A percentile compares a stretch with the other conserved stretches of the same genome.
Evolutionary conservation across 2,329 filamentous ascomycete species (phyloP).

Genomic region (Colletotrichum gloeosporioides): DNA sequence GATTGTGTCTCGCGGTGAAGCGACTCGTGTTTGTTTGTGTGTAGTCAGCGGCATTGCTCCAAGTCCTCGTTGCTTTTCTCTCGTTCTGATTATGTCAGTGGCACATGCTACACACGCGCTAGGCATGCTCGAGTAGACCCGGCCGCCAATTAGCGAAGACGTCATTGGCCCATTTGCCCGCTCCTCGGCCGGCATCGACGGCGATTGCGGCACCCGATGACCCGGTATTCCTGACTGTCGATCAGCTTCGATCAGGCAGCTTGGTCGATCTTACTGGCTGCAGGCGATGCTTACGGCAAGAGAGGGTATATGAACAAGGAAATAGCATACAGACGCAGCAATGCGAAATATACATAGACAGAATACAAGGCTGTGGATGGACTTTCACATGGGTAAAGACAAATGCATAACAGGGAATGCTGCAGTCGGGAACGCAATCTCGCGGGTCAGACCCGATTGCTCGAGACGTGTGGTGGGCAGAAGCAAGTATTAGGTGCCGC

Average conservation of each 20-base stretch:
- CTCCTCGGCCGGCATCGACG: background rate
- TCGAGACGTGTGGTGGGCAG: background rate
- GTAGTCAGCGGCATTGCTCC: background rate
- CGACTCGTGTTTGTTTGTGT: constrained; percentile 1
- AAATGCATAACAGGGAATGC: background rate
- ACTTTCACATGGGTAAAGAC: background rate
- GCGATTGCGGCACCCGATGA: constrained; percentile 7
- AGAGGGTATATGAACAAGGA: background rate
- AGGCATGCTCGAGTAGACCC: background rate
- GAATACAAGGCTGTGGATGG: background rate
- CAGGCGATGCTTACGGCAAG: background rate
- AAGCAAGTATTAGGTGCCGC: background rate
- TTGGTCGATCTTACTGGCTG: background rate
- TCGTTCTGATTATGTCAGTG: constrained; percentile 2
- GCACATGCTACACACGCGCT: constrained; percentile 2
- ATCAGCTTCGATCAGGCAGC: background rate
- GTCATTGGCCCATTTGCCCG: background rate
- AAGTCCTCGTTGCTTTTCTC: background rate
- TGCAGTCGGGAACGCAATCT: background rate
- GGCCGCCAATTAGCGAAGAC: background rate
- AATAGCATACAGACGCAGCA: background rate
- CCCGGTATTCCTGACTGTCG: background rate
- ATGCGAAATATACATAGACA: background rate
- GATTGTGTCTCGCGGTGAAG: background rate
- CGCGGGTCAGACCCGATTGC: background rate